These are phyloP conservation scores for Neonectria coccinea DNA, from an alignment of 2,329 filamentous ascomycete genomes.

Conservation along the genomic window DNA sequence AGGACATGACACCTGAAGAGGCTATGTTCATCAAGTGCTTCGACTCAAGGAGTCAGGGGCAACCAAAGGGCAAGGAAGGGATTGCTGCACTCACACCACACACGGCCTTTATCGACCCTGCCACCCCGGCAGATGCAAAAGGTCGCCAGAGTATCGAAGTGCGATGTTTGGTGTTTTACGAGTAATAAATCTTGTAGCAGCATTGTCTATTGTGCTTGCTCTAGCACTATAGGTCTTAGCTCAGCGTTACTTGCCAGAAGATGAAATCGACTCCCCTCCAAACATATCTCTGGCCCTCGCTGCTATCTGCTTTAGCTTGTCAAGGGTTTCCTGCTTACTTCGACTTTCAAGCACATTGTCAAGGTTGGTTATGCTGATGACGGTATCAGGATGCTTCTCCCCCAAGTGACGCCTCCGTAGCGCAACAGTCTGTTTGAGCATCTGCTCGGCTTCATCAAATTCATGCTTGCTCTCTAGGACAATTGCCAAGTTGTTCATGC, in stretches of 20 bases:
- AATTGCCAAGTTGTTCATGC: background rate
- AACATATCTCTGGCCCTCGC: no score
- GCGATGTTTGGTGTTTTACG: conserved; percentile 43
- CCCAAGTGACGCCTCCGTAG: no score
- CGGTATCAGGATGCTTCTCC: no score
- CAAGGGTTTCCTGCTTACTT: no score
- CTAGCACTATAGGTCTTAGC: no score
- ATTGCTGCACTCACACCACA: conserved; percentile 42
- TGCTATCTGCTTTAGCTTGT: no score
- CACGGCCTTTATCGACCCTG: conserved; percentile 42
- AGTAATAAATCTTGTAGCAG: background rate
- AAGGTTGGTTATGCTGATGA: no score
- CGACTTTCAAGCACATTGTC: no score
- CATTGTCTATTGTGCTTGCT: no score
- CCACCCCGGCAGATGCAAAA: conserved; percentile 36
- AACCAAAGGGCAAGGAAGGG: conserved; percentile 34
- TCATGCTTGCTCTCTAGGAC: background rate
- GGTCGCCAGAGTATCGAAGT: conserved; percentile 44
- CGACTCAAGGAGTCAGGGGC: conserved; percentile 42
- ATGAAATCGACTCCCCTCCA: no score
- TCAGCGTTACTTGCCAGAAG: no score
- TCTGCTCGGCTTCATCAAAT: background rate
- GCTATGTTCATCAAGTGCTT: conserved; percentile 47
- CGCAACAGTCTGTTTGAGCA: background rate
- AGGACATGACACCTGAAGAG: conserved; percentile 45